Conservation (phyloP, 495 filamentous ascomycete species). For the Parathielavia hyrcaniae region DNA sequence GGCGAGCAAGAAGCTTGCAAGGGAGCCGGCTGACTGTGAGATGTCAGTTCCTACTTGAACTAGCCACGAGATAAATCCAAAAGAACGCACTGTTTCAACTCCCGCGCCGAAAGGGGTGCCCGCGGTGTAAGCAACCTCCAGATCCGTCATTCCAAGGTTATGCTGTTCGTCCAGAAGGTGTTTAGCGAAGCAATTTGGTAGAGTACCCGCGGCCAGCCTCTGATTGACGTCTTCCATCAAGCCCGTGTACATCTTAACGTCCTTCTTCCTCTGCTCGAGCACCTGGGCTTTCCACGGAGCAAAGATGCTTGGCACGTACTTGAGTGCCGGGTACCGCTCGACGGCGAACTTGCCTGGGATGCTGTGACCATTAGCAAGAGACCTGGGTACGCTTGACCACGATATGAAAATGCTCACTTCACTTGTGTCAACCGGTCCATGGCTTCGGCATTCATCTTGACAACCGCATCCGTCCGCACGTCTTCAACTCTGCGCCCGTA, state of each 20-base stretch:
- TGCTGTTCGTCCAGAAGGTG: constrained; percentile 45
- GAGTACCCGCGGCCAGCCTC: constrained; percentile 31
- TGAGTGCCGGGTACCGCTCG: constrained; percentile 52
- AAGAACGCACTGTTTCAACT: constrained; percentile 53
- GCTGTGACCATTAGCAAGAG: constrained; percentile 15
- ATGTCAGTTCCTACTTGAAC: constrained; percentile 44
- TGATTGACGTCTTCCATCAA: constrained; percentile 39
- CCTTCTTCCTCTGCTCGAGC: constrained; percentile 44
- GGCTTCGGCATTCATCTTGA: constrained; percentile 45
- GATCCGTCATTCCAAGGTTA: constrained; percentile 44
- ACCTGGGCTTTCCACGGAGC: constrained; percentile 54
- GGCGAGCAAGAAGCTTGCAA: constrained; percentile 53
- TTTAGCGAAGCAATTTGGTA: constrained; percentile 47
- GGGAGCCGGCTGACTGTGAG: constrained; percentile 32
- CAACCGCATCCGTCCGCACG: constrained; percentile 47
- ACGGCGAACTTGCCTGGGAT: constrained; percentile 55
- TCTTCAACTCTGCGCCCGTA: constrained; percentile 54
- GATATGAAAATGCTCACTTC: constrained; percentile 38
- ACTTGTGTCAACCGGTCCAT: constrained; percentile 55
- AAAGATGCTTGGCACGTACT: constrained; percentile 46
- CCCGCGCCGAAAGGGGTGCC: constrained; percentile 58
- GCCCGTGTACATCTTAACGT: constrained; percentile 46
- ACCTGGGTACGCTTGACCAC: no score
- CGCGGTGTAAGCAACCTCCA: constrained; percentile 52
- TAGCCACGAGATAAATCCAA: background rate